Evolutionary conservation across 306 rosid genomes (phyloP).

Genomic region (Prinsepia uniflora): DNA sequence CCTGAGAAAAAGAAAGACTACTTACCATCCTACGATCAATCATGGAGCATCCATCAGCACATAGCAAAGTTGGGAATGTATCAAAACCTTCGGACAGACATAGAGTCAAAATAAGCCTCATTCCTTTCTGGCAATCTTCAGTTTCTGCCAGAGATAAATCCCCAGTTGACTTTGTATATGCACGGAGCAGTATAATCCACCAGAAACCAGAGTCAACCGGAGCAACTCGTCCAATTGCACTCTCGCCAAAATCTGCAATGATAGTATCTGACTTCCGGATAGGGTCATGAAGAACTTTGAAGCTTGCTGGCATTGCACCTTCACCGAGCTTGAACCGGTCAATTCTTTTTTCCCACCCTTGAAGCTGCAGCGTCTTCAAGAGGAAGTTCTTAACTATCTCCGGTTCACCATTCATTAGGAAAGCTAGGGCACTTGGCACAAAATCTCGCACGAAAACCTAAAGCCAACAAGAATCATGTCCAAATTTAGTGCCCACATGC

Average conservation of each 20-base stretch:
- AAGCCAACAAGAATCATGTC: not conserved
- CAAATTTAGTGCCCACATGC: not conserved
- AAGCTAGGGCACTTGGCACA: conserved; percentile 89
- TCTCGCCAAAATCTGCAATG: conserved; percentile 89
- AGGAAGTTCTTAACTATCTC: conserved; percentile 81
- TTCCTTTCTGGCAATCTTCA: conserved; percentile 79
- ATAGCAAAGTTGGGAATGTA: conserved; percentile 88
- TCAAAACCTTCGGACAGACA: conserved; percentile 93
- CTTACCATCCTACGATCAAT: conserved; percentile 90
- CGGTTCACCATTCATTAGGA: conserved; percentile 91
- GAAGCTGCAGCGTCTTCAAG: conserved; percentile 80
- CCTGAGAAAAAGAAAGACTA: not conserved
- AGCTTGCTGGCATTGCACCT: conserved; percentile 96
- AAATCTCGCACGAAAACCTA: conserved; percentile 92
- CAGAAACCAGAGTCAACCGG: conserved; percentile 97
- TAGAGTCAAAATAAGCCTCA: conserved; percentile 74
- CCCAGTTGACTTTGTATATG: conserved; percentile 89
- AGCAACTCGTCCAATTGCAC: conserved; percentile 95
- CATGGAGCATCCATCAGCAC: conserved; percentile 92
- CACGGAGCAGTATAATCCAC: conserved; percentile 94
- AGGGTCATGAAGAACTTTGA: conserved; percentile 87
- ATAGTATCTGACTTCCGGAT: conserved; percentile 65
- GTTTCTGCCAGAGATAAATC: conserved; percentile 72
- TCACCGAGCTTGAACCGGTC: conserved; percentile 92
- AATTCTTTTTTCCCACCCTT: conserved; percentile 87